A percentile compares a stretch with the other conserved stretches of the same genome.
Evolutionary conservation across 2,329 filamentous ascomycete genomes (phyloP).

Genomic region (Xylariaceae sp.): DNA sequence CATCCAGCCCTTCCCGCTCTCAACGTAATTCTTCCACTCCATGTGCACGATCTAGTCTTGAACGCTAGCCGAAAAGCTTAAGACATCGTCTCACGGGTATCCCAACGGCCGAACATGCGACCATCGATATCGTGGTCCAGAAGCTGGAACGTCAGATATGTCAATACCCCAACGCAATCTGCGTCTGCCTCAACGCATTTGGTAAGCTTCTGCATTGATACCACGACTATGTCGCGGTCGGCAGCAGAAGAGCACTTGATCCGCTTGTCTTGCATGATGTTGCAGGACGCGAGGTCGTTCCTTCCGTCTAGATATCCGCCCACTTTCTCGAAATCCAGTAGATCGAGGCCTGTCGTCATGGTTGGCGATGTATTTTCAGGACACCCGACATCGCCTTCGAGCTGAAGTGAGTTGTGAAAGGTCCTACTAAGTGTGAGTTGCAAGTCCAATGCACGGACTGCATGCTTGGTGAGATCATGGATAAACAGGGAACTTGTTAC

Average conservation of each 20-base stretch:
- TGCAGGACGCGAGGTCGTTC: not conserved
- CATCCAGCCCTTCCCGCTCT: not conserved
- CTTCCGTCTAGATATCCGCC: not conserved
- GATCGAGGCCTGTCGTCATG: not conserved
- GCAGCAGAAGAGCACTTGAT: not conserved
- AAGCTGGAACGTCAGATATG: not conserved
- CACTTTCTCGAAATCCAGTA: not conserved
- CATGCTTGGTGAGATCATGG: not conserved
- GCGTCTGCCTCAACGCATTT: not conserved
- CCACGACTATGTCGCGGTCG: not conserved
- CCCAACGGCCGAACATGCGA: not conserved
- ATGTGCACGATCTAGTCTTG: not conserved
- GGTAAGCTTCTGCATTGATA: not conserved
- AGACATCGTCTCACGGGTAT: not conserved
- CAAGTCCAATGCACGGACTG: not conserved
- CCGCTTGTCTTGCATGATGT: not conserved
- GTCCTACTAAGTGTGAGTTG: too few relatives aligned
- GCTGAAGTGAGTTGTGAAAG: not conserved
- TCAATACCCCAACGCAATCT: not conserved
- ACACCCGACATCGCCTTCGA: not conserved
- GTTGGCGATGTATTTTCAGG: not conserved
- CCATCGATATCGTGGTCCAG: not conserved
- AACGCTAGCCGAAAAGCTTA: not conserved
- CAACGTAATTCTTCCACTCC: not conserved
- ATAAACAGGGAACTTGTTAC: not conserved